Base-by-base conservation (phyloP, 2,329 filamentous ascomycete species). In the Exophiala sp. region DNA sequence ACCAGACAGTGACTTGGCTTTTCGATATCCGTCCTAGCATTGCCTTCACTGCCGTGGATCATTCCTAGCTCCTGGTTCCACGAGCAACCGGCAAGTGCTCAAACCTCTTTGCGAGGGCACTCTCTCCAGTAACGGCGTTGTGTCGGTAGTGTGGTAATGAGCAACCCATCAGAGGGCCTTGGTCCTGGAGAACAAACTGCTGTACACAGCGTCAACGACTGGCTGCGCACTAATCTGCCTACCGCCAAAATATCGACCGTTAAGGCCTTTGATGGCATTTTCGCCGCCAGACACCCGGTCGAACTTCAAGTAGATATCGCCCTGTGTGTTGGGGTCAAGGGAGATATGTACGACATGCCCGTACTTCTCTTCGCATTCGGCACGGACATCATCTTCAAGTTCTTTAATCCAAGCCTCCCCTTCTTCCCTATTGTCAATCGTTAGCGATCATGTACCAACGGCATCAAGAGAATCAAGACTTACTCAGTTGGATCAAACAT, bases 281-380 rank as follows among this genome's bases (percentile, higher is more conserved):
- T 96, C 90, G 70, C 92, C 92, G 65, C 92, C 92, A 71, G 91
- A 85, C 59, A 97, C 89, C 68, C 90, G 88, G 74, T 96, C 91
- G 76, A 99, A 99, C 74, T 99, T 99, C 72, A 99, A 85, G 74
- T 96, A 99, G 65, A 99, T 92, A 70, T 99, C 94, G 74, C 94
- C 94, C 72, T 88, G 84, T 44, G 91, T 94, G 75, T 95, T 95
- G 63, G 88, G 85, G 78, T 97, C 92, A 74, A 96, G 82, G 65
- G 91, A 84, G 74, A 97, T 95, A 83, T 99, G 94, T 72, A 97
- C 91, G 67, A 99, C 92, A 66, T 92, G 89, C 68, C 94, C 94
- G 78, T 97, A 99, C 79, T 94, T 95, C 66, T 85, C 81, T 76
- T 95, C 89, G 71, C 92, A 96, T 78, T 99, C 94, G 67, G 84